phyloP scores from a whole-genome alignment of 2,329 filamentous ascomycete genomes.

The Hymenoscyphus infarciens region DNA sequence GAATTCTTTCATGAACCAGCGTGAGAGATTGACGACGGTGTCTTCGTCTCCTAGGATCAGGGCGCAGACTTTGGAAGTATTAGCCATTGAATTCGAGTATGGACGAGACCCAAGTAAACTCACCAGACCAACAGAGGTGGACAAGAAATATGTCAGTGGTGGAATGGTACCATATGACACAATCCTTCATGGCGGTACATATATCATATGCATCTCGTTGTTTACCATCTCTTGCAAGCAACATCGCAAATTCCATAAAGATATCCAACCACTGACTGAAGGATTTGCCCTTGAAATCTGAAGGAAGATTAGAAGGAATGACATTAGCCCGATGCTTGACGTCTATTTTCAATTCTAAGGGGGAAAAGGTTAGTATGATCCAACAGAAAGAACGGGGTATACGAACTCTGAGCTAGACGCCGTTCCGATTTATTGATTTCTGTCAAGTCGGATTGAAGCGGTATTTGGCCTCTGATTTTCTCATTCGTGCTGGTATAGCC shows the following conservation, averaged over 20 bases:
- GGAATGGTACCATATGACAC: conserved; percentile 76
- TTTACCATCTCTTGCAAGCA: conserved; percentile 65
- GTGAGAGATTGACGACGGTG: conserved; percentile 66
- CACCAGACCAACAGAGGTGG: conserved; percentile 72
- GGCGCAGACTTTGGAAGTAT: conserved; percentile 62
- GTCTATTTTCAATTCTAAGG: neutral
- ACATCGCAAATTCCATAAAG: conserved; percentile 82
- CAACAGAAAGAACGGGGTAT: neutral
- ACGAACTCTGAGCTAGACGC: conserved; percentile 30
- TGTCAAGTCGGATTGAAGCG: conserved; percentile 29
- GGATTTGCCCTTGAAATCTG: conserved; percentile 67
- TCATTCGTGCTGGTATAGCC: conserved; percentile 35
- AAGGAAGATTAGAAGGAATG: conserved; percentile 20
- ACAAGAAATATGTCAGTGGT: conserved; percentile 67
- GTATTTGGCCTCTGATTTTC: conserved; percentile 24
- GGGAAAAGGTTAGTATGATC: neutral
- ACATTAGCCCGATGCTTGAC: conserved; percentile 10
- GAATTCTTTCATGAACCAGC: conserved; percentile 81
- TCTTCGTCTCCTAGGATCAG: conserved; percentile 77
- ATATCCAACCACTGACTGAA: conserved; percentile 87
- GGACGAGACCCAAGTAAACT: conserved; percentile 31
- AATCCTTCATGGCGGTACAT: conserved; percentile 72
- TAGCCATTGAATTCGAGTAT: conserved; percentile 15
- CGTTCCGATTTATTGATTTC: conserved; percentile 33
- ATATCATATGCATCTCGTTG: conserved; percentile 73